Percentiles rank a stretch among this genome's conserved stretches.
phyloP scores from a whole-genome alignment of 371 early-diverging fungal genomes.

The Mucor racemosus region DNA sequence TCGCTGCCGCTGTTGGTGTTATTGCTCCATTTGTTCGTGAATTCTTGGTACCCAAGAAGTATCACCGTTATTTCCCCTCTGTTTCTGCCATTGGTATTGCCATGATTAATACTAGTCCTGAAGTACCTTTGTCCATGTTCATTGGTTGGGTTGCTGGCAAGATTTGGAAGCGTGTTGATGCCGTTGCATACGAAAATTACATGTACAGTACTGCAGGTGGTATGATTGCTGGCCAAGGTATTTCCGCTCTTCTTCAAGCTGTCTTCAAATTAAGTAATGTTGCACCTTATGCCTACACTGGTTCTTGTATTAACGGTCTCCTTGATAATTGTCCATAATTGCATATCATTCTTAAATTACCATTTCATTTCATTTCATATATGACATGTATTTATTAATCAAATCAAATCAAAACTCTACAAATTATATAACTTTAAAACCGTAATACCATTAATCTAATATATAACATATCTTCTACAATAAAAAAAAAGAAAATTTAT shows the following conservation, averaged over 20 bases:
- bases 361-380: neutral
- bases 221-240: conserved; percentile 78
- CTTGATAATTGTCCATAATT: conserved; percentile 38
- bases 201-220: conserved; percentile 70
- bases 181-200: conserved; percentile 47
- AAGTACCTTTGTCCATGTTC: conserved; percentile 64
- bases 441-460: too few relatives aligned
- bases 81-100: conserved; percentile 73
- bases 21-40: conserved; percentile 54
- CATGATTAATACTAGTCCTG: conserved; percentile 66
- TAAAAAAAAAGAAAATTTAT: too few relatives aligned
- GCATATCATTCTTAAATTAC: neutral
- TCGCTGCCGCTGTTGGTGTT: conserved; percentile 55
- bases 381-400: neutral
- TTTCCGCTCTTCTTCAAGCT: conserved; percentile 69
- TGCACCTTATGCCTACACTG: conserved; percentile 25
- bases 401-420: too few relatives aligned
- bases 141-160: conserved; percentile 59
- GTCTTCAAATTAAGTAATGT: conserved; percentile 54
- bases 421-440: too few relatives aligned
- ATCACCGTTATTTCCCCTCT: conserved; percentile 63
- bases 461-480: too few relatives aligned
- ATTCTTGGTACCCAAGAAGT: conserved; percentile 58
- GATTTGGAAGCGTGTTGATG: conserved; percentile 57
- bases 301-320: conserved; percentile 36